Percentiles rank a stretch among this genome's conserved stretches.
phyloP scores from a whole-genome alignment of 2,329 filamentous ascomycete genomes.

The Pseudogymnoascus sp. region DNA sequence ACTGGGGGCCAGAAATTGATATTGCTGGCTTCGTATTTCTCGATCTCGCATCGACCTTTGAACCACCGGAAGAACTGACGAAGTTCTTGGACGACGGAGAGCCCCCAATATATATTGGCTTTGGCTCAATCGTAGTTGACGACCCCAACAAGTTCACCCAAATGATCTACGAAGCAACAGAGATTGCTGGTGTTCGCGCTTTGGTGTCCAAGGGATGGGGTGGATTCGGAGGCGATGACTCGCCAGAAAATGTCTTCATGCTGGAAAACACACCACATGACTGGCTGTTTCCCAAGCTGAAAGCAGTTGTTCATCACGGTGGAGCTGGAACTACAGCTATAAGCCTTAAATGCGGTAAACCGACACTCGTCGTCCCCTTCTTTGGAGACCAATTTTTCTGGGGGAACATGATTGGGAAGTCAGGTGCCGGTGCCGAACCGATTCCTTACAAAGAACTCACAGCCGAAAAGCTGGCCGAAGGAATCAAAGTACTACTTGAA shows the following conservation, averaged over 20 bases:
- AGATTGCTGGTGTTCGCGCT: constrained; percentile 56
- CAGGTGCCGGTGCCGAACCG: constrained; percentile 57
- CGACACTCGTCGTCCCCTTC: constrained; percentile 68
- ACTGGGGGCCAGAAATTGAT: constrained; percentile 61
- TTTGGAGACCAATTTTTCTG: constrained; percentile 74
- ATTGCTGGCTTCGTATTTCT: constrained; percentile 71
- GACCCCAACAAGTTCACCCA: constrained; percentile 59
- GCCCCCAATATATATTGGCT: constrained; percentile 62
- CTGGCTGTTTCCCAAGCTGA: constrained; percentile 62
- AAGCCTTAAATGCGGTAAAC: constrained; percentile 59
- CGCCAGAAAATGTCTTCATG: constrained; percentile 59
- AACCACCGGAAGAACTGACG: constrained; percentile 46
- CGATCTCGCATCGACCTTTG: constrained; percentile 53
- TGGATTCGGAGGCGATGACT: constrained; percentile 51
- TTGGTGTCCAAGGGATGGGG: constrained; percentile 69
- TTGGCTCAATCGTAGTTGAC: constrained; percentile 66
- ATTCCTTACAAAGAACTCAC: constrained; percentile 63
- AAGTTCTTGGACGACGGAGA: constrained; percentile 48
- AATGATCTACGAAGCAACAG: constrained; percentile 62
- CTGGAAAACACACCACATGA: constrained; percentile 67
- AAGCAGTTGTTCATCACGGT: constrained; percentile 62
- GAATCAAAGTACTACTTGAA: constrained; percentile 60
- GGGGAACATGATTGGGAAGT: constrained; percentile 60
- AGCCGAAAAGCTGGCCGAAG: constrained; percentile 58
- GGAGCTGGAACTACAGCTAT: constrained; percentile 68